phyloP scores from a whole-genome alignment of 129 eudicot genomes.

The Calendula officinalis region DNA sequence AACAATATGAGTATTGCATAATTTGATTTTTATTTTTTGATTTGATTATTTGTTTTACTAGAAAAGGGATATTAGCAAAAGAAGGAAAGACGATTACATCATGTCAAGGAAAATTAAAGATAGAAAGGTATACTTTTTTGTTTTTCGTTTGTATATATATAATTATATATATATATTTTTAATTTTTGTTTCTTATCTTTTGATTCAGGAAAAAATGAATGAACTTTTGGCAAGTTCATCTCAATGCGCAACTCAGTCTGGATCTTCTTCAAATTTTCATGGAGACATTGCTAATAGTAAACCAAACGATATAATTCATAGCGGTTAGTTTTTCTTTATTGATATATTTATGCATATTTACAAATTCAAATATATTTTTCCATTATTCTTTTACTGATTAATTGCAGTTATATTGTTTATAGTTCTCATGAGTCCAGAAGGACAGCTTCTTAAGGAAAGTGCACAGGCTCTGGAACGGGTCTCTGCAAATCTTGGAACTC shows the following conservation, averaged over 20 bases:
- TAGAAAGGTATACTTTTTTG: slow-evolving; percentile 50
- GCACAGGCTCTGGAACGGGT: slow-evolving; percentile 59
- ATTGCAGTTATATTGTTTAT: slow-evolving; percentile 8
- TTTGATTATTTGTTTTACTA: slow-evolving; percentile 32
- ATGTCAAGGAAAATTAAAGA: slow-evolving; percentile 66
- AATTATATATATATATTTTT: not conserved
- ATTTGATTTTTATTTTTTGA: not conserved
- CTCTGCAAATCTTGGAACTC: slow-evolving; percentile 58
- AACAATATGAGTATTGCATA: not conserved
- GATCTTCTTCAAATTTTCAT: slow-evolving; percentile 40
- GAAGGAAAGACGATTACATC: slow-evolving; percentile 66
- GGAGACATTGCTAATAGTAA: slow-evolving; percentile 39
- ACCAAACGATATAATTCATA: slow-evolving; percentile 39
- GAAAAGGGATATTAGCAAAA: slow-evolving; percentile 74
- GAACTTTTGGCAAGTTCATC: slow-evolving; percentile 55
- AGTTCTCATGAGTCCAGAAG: slow-evolving; percentile 53
- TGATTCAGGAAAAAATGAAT: slow-evolving; percentile 51
- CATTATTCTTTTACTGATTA: not conserved
- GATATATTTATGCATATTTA: slow-evolving; percentile 9
- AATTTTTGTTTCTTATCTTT: no score
- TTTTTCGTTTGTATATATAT: not conserved
- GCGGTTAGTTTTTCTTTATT: slow-evolving; percentile 38
- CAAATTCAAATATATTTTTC: slow-evolving; percentile 8
- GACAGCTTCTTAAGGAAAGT: slow-evolving; percentile 68
- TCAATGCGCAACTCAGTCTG: slow-evolving; percentile 39